These are phyloP conservation scores for Xylaria sp. DNA, from an alignment of 2,329 filamentous ascomycete genomes.

Conservation along the genomic window DNA sequence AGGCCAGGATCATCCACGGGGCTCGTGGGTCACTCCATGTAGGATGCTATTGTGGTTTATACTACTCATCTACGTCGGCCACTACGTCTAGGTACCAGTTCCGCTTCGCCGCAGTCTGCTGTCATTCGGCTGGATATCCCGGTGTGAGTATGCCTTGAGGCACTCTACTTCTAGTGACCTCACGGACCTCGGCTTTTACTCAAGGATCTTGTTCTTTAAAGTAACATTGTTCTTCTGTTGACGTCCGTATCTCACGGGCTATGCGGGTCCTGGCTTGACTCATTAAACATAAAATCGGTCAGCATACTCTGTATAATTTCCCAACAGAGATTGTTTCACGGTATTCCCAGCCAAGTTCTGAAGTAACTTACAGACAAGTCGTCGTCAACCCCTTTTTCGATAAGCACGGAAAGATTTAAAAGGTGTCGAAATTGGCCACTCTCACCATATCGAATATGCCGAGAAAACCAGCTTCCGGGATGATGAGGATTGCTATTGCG, in stretches of 20 bases:
- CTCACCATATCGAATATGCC: conserved; percentile 32
- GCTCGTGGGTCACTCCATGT: no score
- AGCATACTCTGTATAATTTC: conserved; percentile 30
- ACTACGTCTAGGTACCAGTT: conserved; percentile 29
- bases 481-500: conserved; percentile 67
- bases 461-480: conserved; percentile 41
- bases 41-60: conserved; percentile 32
- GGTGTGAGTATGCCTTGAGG: conserved; percentile 34
- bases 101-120: conserved; percentile 30
- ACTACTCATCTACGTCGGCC: conserved; percentile 5
- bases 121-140: conserved; percentile 29
- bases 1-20: no score
- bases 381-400: conserved; percentile 20
- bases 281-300: conserved; percentile 30
- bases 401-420: conserved; percentile 23
- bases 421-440: conserved; percentile 12
- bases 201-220: conserved; percentile 31
- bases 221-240: conserved; percentile 31
- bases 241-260: conserved; percentile 22
- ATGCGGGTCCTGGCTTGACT: conserved; percentile 35
- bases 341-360: conserved; percentile 24
- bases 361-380: conserved; percentile 11
- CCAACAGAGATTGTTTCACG: conserved; percentile 30
- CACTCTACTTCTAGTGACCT: conserved; percentile 28
- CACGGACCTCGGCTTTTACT: conserved; percentile 29